These are phyloP conservation scores for Metschnikowia lachancei DNA, from an alignment of 805 yeast genomes.

Conservation along the genomic window DNA sequence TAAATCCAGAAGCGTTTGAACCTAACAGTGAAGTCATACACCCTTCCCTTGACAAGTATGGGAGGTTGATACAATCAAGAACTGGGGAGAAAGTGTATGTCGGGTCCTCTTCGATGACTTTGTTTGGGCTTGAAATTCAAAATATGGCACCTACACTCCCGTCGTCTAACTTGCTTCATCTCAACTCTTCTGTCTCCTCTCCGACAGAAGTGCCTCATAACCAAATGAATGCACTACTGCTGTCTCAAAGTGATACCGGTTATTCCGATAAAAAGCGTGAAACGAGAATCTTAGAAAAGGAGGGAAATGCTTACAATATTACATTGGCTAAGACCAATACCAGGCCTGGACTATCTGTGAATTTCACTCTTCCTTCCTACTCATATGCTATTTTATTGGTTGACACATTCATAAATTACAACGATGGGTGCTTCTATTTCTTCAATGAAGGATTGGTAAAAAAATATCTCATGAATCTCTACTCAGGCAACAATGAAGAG, in stretches of 20 bases:
- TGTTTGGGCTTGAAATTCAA: constrained; percentile 75
- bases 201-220: constrained; percentile 14
- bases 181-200: constrained; percentile 17
- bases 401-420: constrained; percentile 73
- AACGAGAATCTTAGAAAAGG: constrained; percentile 62
- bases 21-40: constrained; percentile 52
- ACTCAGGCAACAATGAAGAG: constrained; percentile 47
- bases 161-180: constrained; percentile 17
- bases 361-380: constrained; percentile 71
- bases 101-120: constrained; percentile 80
- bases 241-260: constrained; percentile 10
- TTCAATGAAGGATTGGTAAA: constrained; percentile 80
- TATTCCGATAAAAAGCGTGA: constrained; percentile 35
- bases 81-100: constrained; percentile 75
- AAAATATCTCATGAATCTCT: constrained; percentile 59
- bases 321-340: constrained; percentile 66
- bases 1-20: constrained; percentile 5
- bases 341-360: constrained; percentile 64
- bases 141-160: constrained; percentile 49
- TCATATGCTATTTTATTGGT: constrained; percentile 72
- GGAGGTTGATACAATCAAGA: constrained; percentile 67
- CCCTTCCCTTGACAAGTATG: constrained; percentile 68
- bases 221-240: constrained; percentile 13
- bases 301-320: constrained; percentile 73
- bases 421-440: constrained; percentile 82